phyloP scores from a whole-genome alignment of 208 protist species.

The Trichomonas vaginalis region DNA sequence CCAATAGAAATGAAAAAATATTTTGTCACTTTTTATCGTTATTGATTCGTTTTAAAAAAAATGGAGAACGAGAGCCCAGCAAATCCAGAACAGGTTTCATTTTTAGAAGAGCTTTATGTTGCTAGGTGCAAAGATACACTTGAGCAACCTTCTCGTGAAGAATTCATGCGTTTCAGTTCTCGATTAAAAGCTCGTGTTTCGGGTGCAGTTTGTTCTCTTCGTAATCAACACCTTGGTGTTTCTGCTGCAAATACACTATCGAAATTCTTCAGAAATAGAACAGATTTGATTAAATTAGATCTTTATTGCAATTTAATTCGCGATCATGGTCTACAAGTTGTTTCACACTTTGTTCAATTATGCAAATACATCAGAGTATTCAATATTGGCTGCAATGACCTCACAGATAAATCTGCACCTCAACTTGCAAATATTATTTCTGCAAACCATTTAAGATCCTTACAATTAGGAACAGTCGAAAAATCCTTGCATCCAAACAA shows the following conservation, averaged over 20 bases:
- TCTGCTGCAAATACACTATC: not conserved
- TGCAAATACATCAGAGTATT: not conserved
- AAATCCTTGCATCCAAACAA: not conserved
- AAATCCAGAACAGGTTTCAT: slow-evolving; percentile 1
- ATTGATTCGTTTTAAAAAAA: not conserved
- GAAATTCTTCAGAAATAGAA: not conserved
- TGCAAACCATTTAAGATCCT: not conserved
- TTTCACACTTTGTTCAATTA: not conserved
- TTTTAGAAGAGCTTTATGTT: slow-evolving; percentile 11
- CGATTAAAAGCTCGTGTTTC: not conserved
- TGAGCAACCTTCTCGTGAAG: not conserved
- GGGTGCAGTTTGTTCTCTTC: not conserved
- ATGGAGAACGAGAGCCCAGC: not conserved
- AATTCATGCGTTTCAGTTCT: not conserved
- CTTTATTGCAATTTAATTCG: slow-evolving; percentile 3
- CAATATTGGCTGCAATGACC: not conserved
- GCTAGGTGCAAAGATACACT: not conserved
- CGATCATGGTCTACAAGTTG: not conserved
- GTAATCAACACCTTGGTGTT: not conserved
- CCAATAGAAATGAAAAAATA: too few relatives aligned
- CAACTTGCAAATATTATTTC: not conserved
- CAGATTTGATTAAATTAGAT: not conserved
- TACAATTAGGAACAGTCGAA: not conserved
- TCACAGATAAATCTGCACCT: not conserved
- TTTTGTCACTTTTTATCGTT: not conserved